Evolutionary conservation across 2,329 filamentous ascomycete genomes (phyloP).

Genomic region (Colletotrichum truncatum): DNA sequence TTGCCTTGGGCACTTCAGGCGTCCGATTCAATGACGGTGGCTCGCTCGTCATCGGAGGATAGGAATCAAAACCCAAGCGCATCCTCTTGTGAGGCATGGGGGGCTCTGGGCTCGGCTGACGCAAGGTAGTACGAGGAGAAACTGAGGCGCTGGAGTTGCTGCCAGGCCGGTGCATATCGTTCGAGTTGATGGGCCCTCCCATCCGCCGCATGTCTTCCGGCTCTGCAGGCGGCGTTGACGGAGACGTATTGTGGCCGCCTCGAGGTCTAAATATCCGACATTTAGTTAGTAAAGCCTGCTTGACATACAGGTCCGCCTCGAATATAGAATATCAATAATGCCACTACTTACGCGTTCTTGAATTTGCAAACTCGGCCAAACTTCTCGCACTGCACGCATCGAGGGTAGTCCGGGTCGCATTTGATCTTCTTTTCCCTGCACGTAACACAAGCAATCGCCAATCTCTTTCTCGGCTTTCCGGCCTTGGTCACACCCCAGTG

Average conservation of each 20-base stretch:
- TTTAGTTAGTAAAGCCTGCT: conserved; percentile 28
- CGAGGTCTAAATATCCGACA: conserved; percentile 57
- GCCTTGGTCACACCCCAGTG: conserved; percentile 96
- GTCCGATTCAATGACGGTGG: conserved; percentile 43
- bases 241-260: conserved; percentile 66
- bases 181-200: conserved; percentile 40
- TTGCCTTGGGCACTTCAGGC: conserved; percentile 48
- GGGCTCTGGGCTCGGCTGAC: conserved; percentile 40
- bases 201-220: conserved; percentile 54
- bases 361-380: conserved; percentile 87
- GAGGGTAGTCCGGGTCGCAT: conserved; percentile 87
- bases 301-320: not conserved
- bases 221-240: conserved; percentile 61
- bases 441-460: conserved; percentile 92
- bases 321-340: no score
- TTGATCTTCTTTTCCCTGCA: conserved; percentile 98
- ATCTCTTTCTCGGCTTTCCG: conserved; percentile 88
- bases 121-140: conserved; percentile 53
- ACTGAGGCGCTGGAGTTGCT: conserved; percentile 58
- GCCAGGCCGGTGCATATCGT: conserved; percentile 48
- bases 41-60: conserved; percentile 42
- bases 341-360: conserved; percentile 79
- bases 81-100: conserved; percentile 57
- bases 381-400: conserved; percentile 92
- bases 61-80: conserved; percentile 57